Conservation (phyloP, 2,329 filamentous ascomycete genomes). For the Phaeosphaeriaceae sp. region DNA sequence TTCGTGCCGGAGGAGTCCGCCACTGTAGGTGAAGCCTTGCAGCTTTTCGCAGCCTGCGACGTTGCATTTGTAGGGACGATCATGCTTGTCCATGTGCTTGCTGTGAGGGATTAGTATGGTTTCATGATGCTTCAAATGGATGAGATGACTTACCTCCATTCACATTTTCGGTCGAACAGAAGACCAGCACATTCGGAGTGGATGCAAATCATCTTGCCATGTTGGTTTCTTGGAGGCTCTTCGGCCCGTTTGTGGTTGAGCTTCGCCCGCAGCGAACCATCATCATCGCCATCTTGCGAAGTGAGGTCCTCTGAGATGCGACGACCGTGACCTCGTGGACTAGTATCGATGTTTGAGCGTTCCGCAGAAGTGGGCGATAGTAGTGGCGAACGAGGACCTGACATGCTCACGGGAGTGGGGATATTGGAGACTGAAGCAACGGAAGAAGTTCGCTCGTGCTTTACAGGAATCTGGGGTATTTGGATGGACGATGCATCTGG, state of each 20-base stretch:
- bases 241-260: slow-evolving; percentile 50
- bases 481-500: slow-evolving; percentile 32
- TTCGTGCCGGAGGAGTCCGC: slow-evolving; percentile 87
- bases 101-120: slow-evolving; percentile 54
- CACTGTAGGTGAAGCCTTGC: slow-evolving; percentile 93
- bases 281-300: slow-evolving; percentile 40
- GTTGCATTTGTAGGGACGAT: slow-evolving; percentile 87
- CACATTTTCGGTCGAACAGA: slow-evolving; percentile 82
- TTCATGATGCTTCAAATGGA: slow-evolving; percentile 24
- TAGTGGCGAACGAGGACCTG: slow-evolving; percentile 36
- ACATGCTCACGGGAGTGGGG: slow-evolving; percentile 46
- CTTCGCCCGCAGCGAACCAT: slow-evolving; percentile 44
- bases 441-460: slow-evolving; percentile 44
- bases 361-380: slow-evolving; percentile 34
- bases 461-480: slow-evolving; percentile 20
- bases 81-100: slow-evolving; percentile 99
- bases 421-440: slow-evolving; percentile 40
- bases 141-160: slow-evolving; percentile 80
- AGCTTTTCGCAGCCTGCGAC: slow-evolving; percentile 88
- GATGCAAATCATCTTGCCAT: slow-evolving; percentile 81
- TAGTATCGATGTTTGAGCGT: slow-evolving; percentile 29
- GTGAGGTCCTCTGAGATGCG: slow-evolving; percentile 35
- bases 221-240: slow-evolving; percentile 68
- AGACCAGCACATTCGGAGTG: slow-evolving; percentile 71
- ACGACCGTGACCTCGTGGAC: slow-evolving; percentile 29